These are phyloP conservation scores for Aspergillus hancockii DNA, from an alignment of 495 filamentous ascomycete species.

Conservation along the genomic window DNA sequence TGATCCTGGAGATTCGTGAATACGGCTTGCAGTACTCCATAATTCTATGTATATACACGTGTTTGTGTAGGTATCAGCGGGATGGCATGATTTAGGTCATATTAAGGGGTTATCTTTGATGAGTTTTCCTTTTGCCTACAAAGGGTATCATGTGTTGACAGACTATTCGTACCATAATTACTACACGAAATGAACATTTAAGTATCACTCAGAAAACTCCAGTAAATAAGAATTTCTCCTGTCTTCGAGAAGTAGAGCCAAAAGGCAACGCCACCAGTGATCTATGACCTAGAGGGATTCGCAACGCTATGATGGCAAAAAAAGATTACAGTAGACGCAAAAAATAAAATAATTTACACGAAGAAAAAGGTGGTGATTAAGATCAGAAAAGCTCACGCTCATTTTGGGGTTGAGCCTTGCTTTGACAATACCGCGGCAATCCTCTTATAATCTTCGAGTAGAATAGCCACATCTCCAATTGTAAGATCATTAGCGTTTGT, in stretches of 20 bases:
- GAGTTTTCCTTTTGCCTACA: background rate
- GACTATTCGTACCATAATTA: background rate
- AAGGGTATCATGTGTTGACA: background rate
- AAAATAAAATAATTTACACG: background rate
- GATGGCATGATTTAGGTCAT: background rate
- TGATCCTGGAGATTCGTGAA: conserved; percentile 8
- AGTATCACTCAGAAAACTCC: conserved; percentile 7
- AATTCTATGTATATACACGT: background rate
- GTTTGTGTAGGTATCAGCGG: background rate
- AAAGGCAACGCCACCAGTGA: conserved; percentile 23
- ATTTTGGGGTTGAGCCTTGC: conserved; percentile 35
- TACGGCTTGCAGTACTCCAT: background rate
- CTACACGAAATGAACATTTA: background rate
- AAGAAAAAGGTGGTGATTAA: background rate
- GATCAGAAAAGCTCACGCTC: background rate
- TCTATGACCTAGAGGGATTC: background rate
- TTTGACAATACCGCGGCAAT: conserved; percentile 54
- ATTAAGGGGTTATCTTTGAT: background rate
- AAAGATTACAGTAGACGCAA: conserved; percentile 3
- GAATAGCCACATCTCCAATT: conserved; percentile 75
- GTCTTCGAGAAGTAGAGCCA: conserved; percentile 10
- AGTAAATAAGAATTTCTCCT: conserved; percentile 6
- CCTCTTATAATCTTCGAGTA: conserved; percentile 86
- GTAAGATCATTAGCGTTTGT: conserved; percentile 76
- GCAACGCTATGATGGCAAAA: conserved; percentile 5